These are phyloP conservation scores for Penicillium sp. DNA, from an alignment of 2,329 filamentous ascomycete species.

Conservation along the genomic window DNA sequence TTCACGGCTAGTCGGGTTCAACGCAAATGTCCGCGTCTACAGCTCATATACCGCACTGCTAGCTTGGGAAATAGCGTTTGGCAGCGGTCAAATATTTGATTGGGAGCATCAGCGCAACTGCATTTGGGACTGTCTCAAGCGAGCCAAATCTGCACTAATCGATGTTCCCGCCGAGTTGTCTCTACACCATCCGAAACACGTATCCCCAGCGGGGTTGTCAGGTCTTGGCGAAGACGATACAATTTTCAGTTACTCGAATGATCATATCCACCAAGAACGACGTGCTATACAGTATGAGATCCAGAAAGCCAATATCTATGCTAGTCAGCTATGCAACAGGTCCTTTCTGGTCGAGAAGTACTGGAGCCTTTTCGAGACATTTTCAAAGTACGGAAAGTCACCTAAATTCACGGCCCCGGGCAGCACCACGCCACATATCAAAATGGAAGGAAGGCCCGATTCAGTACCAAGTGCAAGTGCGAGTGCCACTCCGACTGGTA, in stretches of 20 bases:
- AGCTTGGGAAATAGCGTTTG: slow-evolving; percentile 79
- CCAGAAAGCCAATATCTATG: slow-evolving; percentile 86
- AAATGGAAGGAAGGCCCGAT: slow-evolving; percentile 19
- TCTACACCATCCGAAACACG: slow-evolving; percentile 40
- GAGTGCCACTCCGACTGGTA: neutral
- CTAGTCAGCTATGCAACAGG: slow-evolving; percentile 74
- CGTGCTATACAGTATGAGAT: slow-evolving; percentile 72
- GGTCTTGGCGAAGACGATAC: slow-evolving; percentile 16
- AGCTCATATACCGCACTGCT: slow-evolving; percentile 74
- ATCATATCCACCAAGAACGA: slow-evolving; percentile 23
- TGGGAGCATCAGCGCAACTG: slow-evolving; percentile 75
- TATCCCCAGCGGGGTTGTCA: slow-evolving; percentile 3
- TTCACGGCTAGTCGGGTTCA: slow-evolving; percentile 75
- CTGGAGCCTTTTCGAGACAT: slow-evolving; percentile 69
- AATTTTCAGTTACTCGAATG: slow-evolving; percentile 26
- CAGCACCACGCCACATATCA: slow-evolving; percentile 10
- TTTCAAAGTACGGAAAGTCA: slow-evolving; percentile 34
- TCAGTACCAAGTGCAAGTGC: neutral
- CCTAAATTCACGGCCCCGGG: slow-evolving; percentile 13
- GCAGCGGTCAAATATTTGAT: slow-evolving; percentile 69
- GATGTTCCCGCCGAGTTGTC: slow-evolving; percentile 67
- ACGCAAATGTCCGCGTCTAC: slow-evolving; percentile 73
- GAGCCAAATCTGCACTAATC: slow-evolving; percentile 66
- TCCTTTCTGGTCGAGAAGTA: slow-evolving; percentile 86
- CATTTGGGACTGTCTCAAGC: slow-evolving; percentile 66